A percentile compares a stretch with the other conserved stretches of the same genome.
Evolutionary conservation across 805 yeast genomes (phyloP).

Genomic region (Hanseniaspora valbyensis): DNA sequence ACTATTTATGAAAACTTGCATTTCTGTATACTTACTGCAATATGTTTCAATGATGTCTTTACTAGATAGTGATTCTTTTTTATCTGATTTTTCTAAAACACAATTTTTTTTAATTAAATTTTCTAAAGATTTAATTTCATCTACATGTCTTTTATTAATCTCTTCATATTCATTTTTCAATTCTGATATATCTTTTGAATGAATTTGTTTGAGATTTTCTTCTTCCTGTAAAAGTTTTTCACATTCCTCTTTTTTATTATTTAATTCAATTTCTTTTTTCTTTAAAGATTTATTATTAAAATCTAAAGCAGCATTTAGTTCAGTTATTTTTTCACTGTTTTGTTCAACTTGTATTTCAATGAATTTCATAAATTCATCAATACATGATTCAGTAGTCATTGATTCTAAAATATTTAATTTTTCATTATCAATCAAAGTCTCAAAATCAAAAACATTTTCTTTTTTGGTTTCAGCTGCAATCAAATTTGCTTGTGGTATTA

Average conservation of each 20-base stretch:
- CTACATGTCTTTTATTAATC: not conserved
- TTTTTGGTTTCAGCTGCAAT: not conserved
- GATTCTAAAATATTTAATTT: not conserved
- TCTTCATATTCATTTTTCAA: not conserved
- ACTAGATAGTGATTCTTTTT: not conserved
- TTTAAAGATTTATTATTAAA: not conserved
- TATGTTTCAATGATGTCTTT: not conserved
- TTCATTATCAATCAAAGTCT: too few relatives aligned
- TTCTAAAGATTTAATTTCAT: slow-evolving; percentile 3
- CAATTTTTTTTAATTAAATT: not conserved
- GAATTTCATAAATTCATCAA: not conserved
- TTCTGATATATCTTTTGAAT: not conserved
- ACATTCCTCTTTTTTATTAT: slow-evolving; percentile 1
- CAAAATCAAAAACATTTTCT: too few relatives aligned
- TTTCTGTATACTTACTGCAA: not conserved
- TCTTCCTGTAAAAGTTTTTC: not conserved
- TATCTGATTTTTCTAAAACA: not conserved
- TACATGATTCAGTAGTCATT: not conserved
- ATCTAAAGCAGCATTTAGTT: not conserved
- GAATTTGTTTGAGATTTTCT: not conserved
- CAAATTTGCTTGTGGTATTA: not conserved
- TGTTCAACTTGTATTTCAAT: not conserved
- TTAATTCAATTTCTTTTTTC: not conserved
- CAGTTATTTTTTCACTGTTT: not conserved
- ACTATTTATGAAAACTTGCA: not conserved